These are phyloP conservation scores for Sporothrix phasma DNA, from an alignment of 2,329 filamentous ascomycete genomes.

Conservation along the genomic window DNA sequence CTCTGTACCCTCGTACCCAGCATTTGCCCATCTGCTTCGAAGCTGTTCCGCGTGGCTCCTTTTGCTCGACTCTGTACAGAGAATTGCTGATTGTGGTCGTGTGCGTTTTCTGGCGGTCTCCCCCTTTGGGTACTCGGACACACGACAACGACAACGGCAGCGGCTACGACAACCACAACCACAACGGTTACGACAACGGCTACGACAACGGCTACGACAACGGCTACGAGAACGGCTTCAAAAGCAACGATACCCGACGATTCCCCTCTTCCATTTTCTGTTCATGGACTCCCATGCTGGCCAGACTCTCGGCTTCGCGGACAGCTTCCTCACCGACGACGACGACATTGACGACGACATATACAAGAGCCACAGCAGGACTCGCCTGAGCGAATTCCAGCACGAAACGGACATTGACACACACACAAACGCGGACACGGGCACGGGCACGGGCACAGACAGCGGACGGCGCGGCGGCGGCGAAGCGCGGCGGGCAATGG, in stretches of 20 bases:
- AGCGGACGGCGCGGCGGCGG: neutral
- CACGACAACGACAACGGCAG: neutral
- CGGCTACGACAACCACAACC: too few relatives aligned
- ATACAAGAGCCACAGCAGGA: neutral
- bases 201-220: too few relatives aligned
- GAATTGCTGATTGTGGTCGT: neutral
- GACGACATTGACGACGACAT: slow-evolving; percentile 1
- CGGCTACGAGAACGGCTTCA: too few relatives aligned
- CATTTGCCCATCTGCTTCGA: neutral
- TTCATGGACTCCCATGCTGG: neutral
- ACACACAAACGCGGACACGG: too few relatives aligned
- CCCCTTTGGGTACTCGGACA: too few relatives aligned
- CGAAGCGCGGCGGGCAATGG: neutral
- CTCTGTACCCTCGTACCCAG: too few relatives aligned
- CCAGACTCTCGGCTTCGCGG: neutral
- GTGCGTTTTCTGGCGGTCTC: neutral
- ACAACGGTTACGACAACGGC: too few relatives aligned
- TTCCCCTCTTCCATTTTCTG: neutral
- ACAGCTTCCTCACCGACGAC: neutral
- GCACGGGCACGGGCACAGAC: neutral
- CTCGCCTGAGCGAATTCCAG: neutral
- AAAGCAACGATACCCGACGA: neutral
- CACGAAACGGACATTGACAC: too few relatives aligned
- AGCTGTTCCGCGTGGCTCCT: neutral
- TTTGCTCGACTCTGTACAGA: neutral